These are phyloP conservation scores for Oryza meridionalis DNA, from an alignment of 176 grass and related monocot genomes.

Conservation along the genomic window DNA sequence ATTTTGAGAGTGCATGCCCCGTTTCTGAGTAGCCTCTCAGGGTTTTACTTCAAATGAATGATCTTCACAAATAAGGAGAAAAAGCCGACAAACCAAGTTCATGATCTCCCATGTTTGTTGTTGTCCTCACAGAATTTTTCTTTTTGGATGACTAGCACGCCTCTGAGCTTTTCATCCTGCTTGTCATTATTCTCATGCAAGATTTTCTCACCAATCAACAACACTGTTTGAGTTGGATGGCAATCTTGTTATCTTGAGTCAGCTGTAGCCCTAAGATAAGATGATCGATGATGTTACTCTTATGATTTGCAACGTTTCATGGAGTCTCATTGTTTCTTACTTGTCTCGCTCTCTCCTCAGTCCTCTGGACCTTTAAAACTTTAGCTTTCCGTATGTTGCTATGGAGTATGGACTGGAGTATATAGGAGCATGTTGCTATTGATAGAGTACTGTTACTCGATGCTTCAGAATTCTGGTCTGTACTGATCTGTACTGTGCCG, in stretches of 20 bases:
- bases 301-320: neutral
- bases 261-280: constrained; percentile 24
- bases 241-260: constrained; percentile 7
- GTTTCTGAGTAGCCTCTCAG: constrained; percentile 58
- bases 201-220: constrained; percentile 38
- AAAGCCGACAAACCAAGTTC: constrained; percentile 50
- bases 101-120: constrained; percentile 58
- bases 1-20: constrained; percentile 72
- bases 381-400: neutral
- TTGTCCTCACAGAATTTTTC: constrained; percentile 37
- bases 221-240: constrained; percentile 27
- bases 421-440: neutral
- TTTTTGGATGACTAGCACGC: constrained; percentile 49
- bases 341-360: neutral
- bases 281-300: neutral
- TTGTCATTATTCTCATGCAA: neutral
- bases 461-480: neutral
- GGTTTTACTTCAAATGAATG: constrained; percentile 37
- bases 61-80: constrained; percentile 69
- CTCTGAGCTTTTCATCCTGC: constrained; percentile 37
- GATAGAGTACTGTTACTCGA: neutral
- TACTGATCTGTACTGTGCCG: neutral
- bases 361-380: neutral
- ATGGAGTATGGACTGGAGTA: neutral
- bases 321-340: neutral